Percentiles rank a stretch among this genome's conserved stretches.
Conservation (phyloP, 352 stramenopile species). For the Globisporangium viniferum region DNA sequence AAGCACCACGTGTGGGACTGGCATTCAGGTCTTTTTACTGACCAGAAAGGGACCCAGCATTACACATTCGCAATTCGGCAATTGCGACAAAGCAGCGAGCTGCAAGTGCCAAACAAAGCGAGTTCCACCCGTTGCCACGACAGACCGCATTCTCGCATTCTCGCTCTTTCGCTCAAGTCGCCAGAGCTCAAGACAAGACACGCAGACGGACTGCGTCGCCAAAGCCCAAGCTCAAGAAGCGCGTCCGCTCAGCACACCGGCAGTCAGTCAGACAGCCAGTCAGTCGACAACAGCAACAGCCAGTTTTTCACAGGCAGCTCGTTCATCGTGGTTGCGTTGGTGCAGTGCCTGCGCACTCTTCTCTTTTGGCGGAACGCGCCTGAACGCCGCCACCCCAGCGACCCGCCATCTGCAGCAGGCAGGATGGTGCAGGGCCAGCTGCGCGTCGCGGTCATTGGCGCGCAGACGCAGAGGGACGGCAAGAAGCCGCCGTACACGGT, state of each 20-base stretch:
- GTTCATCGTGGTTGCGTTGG: constrained; percentile 6
- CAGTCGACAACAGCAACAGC: neutral
- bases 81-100: neutral
- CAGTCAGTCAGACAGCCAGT: neutral
- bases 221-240: neutral
- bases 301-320: neutral
- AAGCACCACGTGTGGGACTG: neutral
- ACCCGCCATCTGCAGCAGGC: neutral
- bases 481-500: constrained; percentile 51
- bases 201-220: neutral
- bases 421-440: constrained; percentile 33
- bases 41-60: neutral
- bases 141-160: neutral
- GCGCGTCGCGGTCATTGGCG: constrained; percentile 65
- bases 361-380: constrained; percentile 3
- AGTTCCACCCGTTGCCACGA: neutral
- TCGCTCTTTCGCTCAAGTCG: neutral
- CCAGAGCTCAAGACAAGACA: neutral
- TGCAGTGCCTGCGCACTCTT: constrained; percentile 1
- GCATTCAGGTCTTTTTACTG: neutral
- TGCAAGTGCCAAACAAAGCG: neutral
- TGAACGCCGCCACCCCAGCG: neutral
- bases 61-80: neutral
- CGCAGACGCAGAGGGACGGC: constrained; percentile 41
- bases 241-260: neutral